A percentile compares a stretch with the other conserved stretches of the same genome.
Evolutionary conservation across 768 basidiomycete species (phyloP).

Genomic region (Punctularia strigosozonata): DNA sequence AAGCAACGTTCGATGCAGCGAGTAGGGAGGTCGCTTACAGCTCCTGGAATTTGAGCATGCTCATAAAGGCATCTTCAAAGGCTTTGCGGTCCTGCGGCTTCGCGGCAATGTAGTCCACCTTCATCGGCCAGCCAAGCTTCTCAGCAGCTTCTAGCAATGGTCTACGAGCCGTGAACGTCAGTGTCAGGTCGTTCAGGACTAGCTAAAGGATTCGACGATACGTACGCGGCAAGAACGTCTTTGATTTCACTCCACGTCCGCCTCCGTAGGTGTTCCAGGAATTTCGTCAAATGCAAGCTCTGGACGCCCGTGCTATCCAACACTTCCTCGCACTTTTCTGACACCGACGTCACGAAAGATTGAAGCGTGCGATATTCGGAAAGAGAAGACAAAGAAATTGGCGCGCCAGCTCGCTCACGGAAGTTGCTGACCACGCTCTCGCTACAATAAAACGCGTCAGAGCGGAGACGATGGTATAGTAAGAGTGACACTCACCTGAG

Average conservation of each 20-base stretch:
- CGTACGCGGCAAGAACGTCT: constrained; percentile 48
- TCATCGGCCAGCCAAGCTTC: constrained; percentile 74
- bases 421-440: constrained; percentile 48
- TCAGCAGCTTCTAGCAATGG: constrained; percentile 55
- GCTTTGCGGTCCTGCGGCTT: constrained; percentile 36
- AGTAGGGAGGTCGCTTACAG: constrained; percentile 39
- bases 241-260: constrained; percentile 75
- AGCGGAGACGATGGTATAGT: background rate
- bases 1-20: constrained; percentile 1
- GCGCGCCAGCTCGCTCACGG: constrained; percentile 20
- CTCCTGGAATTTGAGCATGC: constrained; percentile 65
- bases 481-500: constrained; percentile 45
- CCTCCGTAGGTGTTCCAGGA: constrained; percentile 51
- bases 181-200: constrained; percentile 1
- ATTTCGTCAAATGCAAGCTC: constrained; percentile 47
- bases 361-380: constrained; percentile 51
- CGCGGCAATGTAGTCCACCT: constrained; percentile 50
- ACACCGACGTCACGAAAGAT: constrained; percentile 42
- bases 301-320: constrained; percentile 33
- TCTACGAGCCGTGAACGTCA: constrained; percentile 25
- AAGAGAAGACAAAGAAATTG: constrained; percentile 35
- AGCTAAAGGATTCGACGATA: constrained; percentile 6
- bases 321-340: constrained; percentile 28
- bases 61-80: constrained; percentile 73
- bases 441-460: constrained; percentile 24